These are phyloP conservation scores for Phaseolus lunatus DNA, from an alignment of 306 rosid species.

Conservation along the genomic window DNA sequence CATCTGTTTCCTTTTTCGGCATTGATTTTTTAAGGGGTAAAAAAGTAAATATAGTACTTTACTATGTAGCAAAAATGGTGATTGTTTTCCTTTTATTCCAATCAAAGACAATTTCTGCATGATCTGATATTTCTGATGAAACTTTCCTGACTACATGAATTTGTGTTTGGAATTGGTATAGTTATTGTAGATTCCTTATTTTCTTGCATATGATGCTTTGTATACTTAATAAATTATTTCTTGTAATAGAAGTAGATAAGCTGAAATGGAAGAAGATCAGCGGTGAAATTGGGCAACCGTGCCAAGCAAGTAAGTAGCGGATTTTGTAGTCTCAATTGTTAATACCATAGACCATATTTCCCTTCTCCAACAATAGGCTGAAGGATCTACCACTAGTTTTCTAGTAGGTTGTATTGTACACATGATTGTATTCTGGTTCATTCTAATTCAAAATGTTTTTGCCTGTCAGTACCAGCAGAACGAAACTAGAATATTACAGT, in stretches of 20 bases:
- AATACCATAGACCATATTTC: conserved; percentile 34
- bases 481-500: background rate
- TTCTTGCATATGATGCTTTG: background rate
- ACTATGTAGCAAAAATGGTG: background rate
- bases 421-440: conserved; percentile 21
- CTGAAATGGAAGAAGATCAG: conserved; percentile 38
- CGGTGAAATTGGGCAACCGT: conserved; percentile 13
- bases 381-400: background rate
- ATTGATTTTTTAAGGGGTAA: no score
- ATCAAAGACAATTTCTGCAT: background rate
- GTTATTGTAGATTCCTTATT: background rate
- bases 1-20: conserved; percentile 2
- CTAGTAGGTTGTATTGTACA: conserved; percentile 10
- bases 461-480: background rate
- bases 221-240: background rate
- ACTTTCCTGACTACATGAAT: background rate
- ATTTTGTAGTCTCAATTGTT: conserved; percentile 32
- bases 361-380: conserved; percentile 26
- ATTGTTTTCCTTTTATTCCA: background rate
- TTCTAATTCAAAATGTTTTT: conserved; percentile 34
- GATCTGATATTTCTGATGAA: conserved; percentile 19
- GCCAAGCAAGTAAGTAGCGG: conserved; percentile 26
- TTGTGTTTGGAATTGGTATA: background rate
- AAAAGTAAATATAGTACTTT: background rate
- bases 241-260: conserved; percentile 12